Conservation (phyloP, 2,329 filamentous ascomycete genomes). For the Aspergillus bombycis region DNA sequence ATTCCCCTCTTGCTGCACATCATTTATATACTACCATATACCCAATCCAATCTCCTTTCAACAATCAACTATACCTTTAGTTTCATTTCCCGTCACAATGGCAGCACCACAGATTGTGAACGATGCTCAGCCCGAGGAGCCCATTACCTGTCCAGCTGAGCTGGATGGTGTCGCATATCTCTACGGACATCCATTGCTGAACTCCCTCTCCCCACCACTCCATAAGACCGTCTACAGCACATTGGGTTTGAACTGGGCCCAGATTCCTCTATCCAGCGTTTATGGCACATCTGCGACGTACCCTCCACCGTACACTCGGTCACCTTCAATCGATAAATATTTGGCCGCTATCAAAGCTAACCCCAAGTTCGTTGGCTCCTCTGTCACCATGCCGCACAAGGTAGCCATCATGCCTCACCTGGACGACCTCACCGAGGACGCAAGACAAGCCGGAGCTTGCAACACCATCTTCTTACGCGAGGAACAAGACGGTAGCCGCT, state of each 20-base stretch:
- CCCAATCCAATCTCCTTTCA: neutral
- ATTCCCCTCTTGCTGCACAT: neutral
- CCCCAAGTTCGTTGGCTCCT: conserved; percentile 59
- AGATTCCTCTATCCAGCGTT: conserved; percentile 50
- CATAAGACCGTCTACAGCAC: conserved; percentile 58
- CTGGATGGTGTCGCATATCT: conserved; percentile 58
- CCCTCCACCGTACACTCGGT: conserved; percentile 38
- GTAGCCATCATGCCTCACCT: conserved; percentile 73
- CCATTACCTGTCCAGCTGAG: conserved; percentile 36
- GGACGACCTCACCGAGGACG: conserved; percentile 74
- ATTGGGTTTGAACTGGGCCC: conserved; percentile 56
- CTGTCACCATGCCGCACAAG: conserved; percentile 85
- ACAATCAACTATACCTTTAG: neutral
- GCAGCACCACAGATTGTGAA: conserved; percentile 22
- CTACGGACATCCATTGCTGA: conserved; percentile 59
- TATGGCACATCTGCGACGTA: conserved; percentile 33
- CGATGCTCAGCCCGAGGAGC: conserved; percentile 29
- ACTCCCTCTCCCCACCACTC: conserved; percentile 59
- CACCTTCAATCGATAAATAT: conserved; percentile 40
- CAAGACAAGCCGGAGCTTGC: conserved; percentile 72
- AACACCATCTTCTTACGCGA: conserved; percentile 74
- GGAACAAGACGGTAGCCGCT: conserved; percentile 46
- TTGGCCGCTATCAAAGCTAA: conserved; percentile 39
- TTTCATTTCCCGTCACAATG: conserved; percentile 22
- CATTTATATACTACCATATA: neutral